phyloP scores from a whole-genome alignment of 108 stramenopile species.

The Schizochytrium sp. region DNA sequence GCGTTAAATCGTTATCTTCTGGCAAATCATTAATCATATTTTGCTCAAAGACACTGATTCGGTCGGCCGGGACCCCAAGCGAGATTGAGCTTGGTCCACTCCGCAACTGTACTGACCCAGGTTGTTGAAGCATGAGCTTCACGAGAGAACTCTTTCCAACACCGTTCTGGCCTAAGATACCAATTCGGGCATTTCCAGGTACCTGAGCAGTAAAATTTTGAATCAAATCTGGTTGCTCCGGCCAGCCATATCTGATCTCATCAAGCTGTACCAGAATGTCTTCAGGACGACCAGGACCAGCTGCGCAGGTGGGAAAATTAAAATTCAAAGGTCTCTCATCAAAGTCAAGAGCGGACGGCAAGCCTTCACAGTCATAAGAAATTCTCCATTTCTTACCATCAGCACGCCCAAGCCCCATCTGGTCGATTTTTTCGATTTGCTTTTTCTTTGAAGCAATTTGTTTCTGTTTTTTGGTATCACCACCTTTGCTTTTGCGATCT shows the following conservation, averaged over 20 bases:
- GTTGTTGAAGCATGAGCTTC: conserved; percentile 78
- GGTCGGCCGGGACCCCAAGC: not conserved
- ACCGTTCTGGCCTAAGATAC: conserved; percentile 95
- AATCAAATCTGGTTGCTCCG: not conserved
- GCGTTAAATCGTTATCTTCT: not conserved
- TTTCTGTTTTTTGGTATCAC: conserved; percentile 44
- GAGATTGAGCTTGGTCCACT: conserved; percentile 2
- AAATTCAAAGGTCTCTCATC: conserved; percentile 17
- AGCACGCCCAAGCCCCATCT: conserved; percentile 24
- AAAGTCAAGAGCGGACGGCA: not conserved
- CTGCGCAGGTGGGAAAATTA: not conserved
- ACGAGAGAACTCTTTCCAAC: conserved; percentile 90
- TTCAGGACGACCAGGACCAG: not conserved
- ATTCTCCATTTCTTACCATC: conserved; percentile 56
- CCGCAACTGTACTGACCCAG: not conserved
- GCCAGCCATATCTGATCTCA: not conserved
- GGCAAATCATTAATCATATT: conserved; percentile 38
- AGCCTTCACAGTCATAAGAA: not conserved
- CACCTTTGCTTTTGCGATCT: conserved; percentile 20
- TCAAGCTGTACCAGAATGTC: conserved; percentile 7
- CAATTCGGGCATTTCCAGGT: conserved; percentile 78
- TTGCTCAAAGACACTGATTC: conserved; percentile 41
- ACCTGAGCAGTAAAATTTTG: not conserved
- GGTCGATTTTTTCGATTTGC: conserved; percentile 45
- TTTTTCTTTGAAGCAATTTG: conserved; percentile 57